Evolutionary conservation across 768 basidiomycete genomes (phyloP).

Genomic region (Cystoderma amianthinum): DNA sequence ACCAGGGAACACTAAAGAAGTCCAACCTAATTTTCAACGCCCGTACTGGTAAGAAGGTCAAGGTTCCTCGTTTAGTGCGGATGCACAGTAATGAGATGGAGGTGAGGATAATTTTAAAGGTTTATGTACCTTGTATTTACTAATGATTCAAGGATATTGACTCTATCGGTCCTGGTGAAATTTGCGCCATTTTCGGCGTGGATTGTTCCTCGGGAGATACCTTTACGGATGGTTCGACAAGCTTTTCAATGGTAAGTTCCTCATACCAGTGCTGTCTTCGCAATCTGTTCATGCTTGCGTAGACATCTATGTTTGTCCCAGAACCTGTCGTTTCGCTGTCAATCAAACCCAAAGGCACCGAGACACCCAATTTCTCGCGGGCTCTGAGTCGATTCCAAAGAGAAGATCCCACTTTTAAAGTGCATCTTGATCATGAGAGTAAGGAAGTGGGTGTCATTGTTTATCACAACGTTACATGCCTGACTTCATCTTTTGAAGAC

Average conservation of each 20-base stretch:
- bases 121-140: background rate
- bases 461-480: background rate
- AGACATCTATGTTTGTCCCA: conserved; percentile 99
- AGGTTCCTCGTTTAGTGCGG: conserved; percentile 90
- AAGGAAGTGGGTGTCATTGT: conserved; percentile 66
- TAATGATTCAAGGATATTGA: conserved; percentile 69
- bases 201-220: conserved; percentile 98
- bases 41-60: conserved; percentile 93
- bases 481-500: conserved; percentile 42
- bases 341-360: conserved; percentile 85
- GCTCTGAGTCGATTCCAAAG: conserved; percentile 97
- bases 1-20: conserved; percentile 90
- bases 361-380: conserved; percentile 94
- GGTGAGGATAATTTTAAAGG: conserved; percentile 32
- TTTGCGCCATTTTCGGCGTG: conserved; percentile 98
- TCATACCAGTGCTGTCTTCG: background rate
- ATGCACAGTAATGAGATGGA: conserved; percentile 99
- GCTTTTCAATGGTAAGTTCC: conserved; percentile 80
- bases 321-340: conserved; percentile 97
- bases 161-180: conserved; percentile 93
- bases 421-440: conserved; percentile 89
- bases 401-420: conserved; percentile 98
- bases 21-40: conserved; percentile 85
- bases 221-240: conserved; percentile 88
- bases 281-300: conserved; percentile 4